Conservation (phyloP, 2,329 filamentous ascomycete species). For the Scytalidium sp. region DNA sequence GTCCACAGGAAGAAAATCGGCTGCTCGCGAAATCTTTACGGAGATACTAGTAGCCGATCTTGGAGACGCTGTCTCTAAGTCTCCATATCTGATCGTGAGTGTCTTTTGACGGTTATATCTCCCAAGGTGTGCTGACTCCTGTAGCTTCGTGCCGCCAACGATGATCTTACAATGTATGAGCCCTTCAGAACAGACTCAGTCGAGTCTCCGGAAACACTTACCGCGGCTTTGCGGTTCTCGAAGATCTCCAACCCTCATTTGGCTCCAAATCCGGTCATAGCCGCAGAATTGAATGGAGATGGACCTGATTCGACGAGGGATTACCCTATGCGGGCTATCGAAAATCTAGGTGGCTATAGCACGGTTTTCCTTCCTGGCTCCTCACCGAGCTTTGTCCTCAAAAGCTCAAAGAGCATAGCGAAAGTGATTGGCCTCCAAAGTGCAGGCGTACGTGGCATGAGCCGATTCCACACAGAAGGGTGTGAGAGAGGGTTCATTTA, state of each 20-base stretch:
- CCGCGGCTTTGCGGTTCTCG: slow-evolving; percentile 63
- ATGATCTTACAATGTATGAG: slow-evolving; percentile 86
- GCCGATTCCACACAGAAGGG: slow-evolving; percentile 70
- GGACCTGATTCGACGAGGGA: slow-evolving; percentile 40
- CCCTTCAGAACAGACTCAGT: slow-evolving; percentile 56
- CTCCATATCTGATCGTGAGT: slow-evolving; percentile 79
- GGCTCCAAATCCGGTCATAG: slow-evolving; percentile 52
- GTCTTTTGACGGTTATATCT: neutral
- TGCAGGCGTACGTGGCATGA: slow-evolving; percentile 66
- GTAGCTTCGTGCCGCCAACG: slow-evolving; percentile 71
- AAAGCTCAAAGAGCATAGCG: slow-evolving; percentile 73
- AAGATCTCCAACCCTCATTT: slow-evolving; percentile 70
- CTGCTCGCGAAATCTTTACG: slow-evolving; percentile 67
- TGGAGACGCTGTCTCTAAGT: slow-evolving; percentile 67
- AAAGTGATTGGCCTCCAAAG: slow-evolving; percentile 72
- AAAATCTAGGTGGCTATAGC: slow-evolving; percentile 73
- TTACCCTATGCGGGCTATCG: slow-evolving; percentile 39
- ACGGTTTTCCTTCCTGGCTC: slow-evolving; percentile 79
- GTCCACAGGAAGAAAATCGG: slow-evolving; percentile 65
- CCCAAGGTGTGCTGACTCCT: neutral
- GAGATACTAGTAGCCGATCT: slow-evolving; percentile 85
- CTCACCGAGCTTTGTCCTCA: slow-evolving; percentile 79
- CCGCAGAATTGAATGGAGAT: slow-evolving; percentile 45
- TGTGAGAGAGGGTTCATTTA: slow-evolving; percentile 84
- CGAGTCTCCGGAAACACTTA: slow-evolving; percentile 13